Evolutionary conservation across 345 rosid species (phyloP).

Genomic region (Turritis glabra): DNA sequence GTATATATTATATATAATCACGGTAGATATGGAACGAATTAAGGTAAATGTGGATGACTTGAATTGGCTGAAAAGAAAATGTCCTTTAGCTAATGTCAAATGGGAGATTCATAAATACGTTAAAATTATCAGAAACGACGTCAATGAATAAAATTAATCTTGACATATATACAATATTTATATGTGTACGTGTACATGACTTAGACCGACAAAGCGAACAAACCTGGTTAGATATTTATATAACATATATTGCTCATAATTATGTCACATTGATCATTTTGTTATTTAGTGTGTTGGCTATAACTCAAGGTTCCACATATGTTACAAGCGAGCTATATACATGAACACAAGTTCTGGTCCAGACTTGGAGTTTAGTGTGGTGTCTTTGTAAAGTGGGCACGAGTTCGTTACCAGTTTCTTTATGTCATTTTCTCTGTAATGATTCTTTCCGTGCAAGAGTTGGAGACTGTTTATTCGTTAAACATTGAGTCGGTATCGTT

Average conservation of each 20-base stretch:
- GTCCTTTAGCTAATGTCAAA: slow-evolving; percentile 18
- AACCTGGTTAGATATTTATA: slow-evolving; percentile 6
- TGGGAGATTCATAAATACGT: slow-evolving; percentile 10
- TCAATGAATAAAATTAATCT: slow-evolving; percentile 1
- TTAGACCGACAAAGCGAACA: slow-evolving; percentile 33
- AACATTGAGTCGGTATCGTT: slow-evolving; percentile 14
- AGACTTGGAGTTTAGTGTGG: slow-evolving; percentile 31
- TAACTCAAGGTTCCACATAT: slow-evolving; percentile 25
- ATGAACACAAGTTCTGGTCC: slow-evolving; percentile 29
- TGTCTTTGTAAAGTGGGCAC: slow-evolving; percentile 38
- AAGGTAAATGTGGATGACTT: slow-evolving; percentile 3
- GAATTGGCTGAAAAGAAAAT: slow-evolving; percentile 13
- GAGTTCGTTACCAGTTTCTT: slow-evolving; percentile 36
- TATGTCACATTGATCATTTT: slow-evolving; percentile 26
- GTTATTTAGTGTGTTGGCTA: slow-evolving; percentile 32
- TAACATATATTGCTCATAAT: slow-evolving; percentile 1
- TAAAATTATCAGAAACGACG: slow-evolving; percentile 4
- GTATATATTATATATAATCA: slow-evolving; percentile 7
- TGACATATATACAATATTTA: not conserved
- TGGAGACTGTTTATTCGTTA: slow-evolving; percentile 9
- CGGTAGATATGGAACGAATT: not conserved
- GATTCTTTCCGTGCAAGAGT: slow-evolving; percentile 40
- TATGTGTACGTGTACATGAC: not conserved
- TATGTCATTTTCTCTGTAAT: slow-evolving; percentile 30
- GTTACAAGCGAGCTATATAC: slow-evolving; percentile 27